Conservation (phyloP, 495 filamentous ascomycete species). For the Penicillium coprophilum region DNA sequence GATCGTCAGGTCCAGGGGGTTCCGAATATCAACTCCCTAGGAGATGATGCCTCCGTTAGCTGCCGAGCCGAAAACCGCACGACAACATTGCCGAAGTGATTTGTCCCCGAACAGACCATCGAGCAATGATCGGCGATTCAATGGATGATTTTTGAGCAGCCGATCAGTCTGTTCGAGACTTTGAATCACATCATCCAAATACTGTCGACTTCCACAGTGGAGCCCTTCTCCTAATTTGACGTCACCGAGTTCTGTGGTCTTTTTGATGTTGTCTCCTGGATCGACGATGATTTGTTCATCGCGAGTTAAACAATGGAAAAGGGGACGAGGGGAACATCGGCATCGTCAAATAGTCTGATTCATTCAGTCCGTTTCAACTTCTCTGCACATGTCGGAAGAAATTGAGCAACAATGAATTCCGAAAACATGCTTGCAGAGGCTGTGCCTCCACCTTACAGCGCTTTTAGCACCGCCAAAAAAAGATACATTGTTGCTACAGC, state of each 20-base stretch:
- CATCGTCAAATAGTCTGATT: neutral
- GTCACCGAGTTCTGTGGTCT: neutral
- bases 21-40: neutral
- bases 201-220: conserved; percentile 5
- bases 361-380: neutral
- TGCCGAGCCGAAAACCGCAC: neutral
- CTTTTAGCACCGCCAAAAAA: conserved; percentile 15
- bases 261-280: neutral
- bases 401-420: conserved; percentile 7
- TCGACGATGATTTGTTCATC: neutral
- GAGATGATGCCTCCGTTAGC: neutral
- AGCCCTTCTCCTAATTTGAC: conserved; percentile 4
- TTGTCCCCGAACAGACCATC: neutral
- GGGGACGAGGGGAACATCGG: neutral
- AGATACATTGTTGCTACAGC: conserved; percentile 19
- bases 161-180: conserved; percentile 6
- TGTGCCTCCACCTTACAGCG: conserved; percentile 14
- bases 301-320: neutral
- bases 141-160: conserved; percentile 2
- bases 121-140: neutral
- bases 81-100: neutral
- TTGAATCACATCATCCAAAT: conserved; percentile 8
- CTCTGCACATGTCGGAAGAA: neutral
- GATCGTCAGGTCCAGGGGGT: neutral
- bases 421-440: conserved; percentile 9